Evolutionary conservation across 352 stramenopile genomes (phyloP), one percentile per base, ranked within the genome.

Genomic region (Phytophthora boehmeriae): DNA sequence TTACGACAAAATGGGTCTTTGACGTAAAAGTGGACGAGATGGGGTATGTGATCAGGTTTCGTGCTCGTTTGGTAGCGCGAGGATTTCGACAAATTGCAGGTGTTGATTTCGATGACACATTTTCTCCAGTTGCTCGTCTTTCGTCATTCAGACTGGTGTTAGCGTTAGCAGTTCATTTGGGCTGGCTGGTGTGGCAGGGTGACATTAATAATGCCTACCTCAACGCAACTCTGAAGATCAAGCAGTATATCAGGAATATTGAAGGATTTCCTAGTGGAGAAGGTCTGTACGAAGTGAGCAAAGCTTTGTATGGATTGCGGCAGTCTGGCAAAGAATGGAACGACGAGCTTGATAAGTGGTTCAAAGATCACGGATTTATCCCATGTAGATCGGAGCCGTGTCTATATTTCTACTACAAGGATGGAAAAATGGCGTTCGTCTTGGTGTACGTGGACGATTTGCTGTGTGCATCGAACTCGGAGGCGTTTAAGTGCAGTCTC

Each of bases 1-100:
- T 38, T 9, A 20, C 6, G n/a, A 59, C 20, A 11, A 68, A 63
- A 45, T 68, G 59, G 59, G 46, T 68, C 1, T 62, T 30, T 30
- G 20, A 57, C 8, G 0, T 62, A 9, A 62, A 68, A 20, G 17
- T 30, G 1, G 45, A 55, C 27, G 25, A 63, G 11, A 25, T 39
- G 38, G 45, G 46, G 1, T 63, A 56, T 38, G 36, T 46, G 2
- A 51, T 51, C 25, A 23, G 45, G 1, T 49, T 55, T 30, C 54
- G 55, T 5, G 55, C 36, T 17, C 30, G 55, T 16, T 41, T 55
- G 22, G 36, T 63, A 27, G 55, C 55, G 5, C 16, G 54, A 35
- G 55, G 55, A 4, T 56, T 52, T 44, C 14, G 11, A 36, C 20
- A 48, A 45, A 8, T 4, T 27, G 23, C 45, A 34, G 16, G 55